Evolutionary conservation across 2,329 filamentous ascomycete genomes (phyloP).

Genomic region (Aureobasidium sp.): DNA sequence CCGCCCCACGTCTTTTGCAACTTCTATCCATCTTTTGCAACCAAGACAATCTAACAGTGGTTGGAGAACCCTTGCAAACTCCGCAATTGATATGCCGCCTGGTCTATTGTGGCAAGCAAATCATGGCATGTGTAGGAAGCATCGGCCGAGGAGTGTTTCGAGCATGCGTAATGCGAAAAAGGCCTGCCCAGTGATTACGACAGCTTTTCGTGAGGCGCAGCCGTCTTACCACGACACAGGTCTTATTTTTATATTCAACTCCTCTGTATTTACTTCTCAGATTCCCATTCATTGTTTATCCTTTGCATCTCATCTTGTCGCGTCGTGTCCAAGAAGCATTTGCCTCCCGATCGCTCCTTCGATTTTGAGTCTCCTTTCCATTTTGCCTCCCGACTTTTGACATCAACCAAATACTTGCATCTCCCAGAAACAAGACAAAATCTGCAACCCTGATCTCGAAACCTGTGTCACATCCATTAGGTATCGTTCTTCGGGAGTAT

Average conservation of each 20-base stretch:
- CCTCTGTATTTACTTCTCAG: not conserved
- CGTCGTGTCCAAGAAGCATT: not conserved
- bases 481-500: not conserved
- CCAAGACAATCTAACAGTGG: not conserved
- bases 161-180: conserved; percentile 5
- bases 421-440: not conserved
- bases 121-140: not conserved
- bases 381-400: not conserved
- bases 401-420: not conserved
- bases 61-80: conserved; percentile 5
- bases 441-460: not conserved
- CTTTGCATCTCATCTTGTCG: not conserved
- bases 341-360: not conserved
- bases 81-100: not conserved
- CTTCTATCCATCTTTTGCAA: conserved; percentile 2
- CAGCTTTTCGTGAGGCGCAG: conserved; percentile 7
- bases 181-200: conserved; percentile 6
- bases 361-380: not conserved
- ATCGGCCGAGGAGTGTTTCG: conserved; percentile 7
- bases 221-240: not conserved
- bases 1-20: conserved; percentile 1
- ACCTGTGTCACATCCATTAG: not conserved
- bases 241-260: conserved; percentile 2
- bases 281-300: not conserved
- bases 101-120: not conserved